Evolutionary conservation across 495 filamentous ascomycete genomes (phyloP), one percentile per base, ranked within the genome.

Genomic region (Geoglossum glabrum): DNA sequence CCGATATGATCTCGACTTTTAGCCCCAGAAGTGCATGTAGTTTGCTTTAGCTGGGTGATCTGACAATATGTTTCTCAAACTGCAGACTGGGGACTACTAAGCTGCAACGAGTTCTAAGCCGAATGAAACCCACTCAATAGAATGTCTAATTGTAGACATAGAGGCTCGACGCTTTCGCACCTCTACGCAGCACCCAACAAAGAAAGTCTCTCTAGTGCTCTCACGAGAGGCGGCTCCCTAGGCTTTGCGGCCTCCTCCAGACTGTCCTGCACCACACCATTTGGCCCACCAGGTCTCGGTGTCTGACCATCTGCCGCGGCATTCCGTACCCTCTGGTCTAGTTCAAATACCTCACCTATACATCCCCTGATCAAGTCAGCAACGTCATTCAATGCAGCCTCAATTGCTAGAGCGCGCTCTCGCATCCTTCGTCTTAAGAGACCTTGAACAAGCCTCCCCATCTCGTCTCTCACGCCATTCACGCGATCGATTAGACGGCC

Each of bases 401-500:
- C 85, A 34, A 95, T 73, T 3, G 87, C 85, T 21, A 77, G 71
- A 15, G 88, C 90, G 27, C 87, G 77, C 72, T 96, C 92, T 34
- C 84, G 74, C 92, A 97, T 97, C 23, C 76, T 78, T 15, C 92
- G 75, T 55, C 88, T 75, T 61, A 86, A 70, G 57, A 95, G 68
- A 0, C 81, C 85, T 62, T 84, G 78, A 0, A 94, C 77, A 11
- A 96, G 74, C 33, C 79, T 69, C 65, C 78, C 74, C 0, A 85
- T 77, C 62, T 97, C 92, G 0, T 72, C 70, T 19, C 77, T 72
- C 0, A 82, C 72, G 9, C 70, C 70, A 65, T 89, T 87, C n/a
- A 95, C 79, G 21, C 90, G 74, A 65, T 95, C 87, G 25, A 94
- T 79, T 40, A 97, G 73, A 36, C 92, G 72, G n/a, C 83, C 74